Evolutionary conservation across 2,329 filamentous ascomycete genomes (phyloP), one percentile per base, ranked within the genome.

Genomic region (Neodidymelliopsis sp.): DNA sequence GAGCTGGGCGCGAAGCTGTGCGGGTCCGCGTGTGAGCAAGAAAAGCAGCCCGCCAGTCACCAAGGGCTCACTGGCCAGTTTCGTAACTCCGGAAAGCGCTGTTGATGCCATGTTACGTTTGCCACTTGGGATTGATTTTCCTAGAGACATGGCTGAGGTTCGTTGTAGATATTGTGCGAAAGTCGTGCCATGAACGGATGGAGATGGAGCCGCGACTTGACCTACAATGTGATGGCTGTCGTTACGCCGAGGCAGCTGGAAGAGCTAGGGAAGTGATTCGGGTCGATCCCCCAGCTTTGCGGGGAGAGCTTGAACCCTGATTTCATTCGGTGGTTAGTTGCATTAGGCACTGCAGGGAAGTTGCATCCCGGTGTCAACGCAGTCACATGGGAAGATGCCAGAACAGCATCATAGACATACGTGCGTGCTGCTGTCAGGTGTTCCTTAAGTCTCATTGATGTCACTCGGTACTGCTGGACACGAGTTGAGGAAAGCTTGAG

Each of bases 11-110:
- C 63, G 60, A 10, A 66, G 41, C 7, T 56, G 47, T 5, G 43
- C 36, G 6, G 66, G 63, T 1, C 63, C 64, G 2, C 55, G 49
- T 3, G 66, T 67, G 10, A 70, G 55, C 11, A 63, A 10, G 30
- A 63, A 65, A 1, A 67, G 42, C 1, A 70, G 48, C 12, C 42
- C 30, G 4, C 61, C 64, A 4, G 66, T 61, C 8, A 62, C 15
- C 4, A 63, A 2, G 16, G 63, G 63, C 31, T 65, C 55, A 8
- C 36, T 52, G 18, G 44, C 33, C 4, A 27, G 39, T 9, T 38
- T 33, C 16, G 41, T 46, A 27, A 53, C 5, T 10, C 24, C 34
- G 4, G 48, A 52, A 4, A 31, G 16, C 1, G 45, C 28, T 15
- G 33, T 29, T n/a, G 25, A 46, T 6, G 44, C 37, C 54, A 54